Evolutionary conservation across 768 basidiomycete genomes (phyloP), one percentile per base, ranked within the genome.

Genomic region (Tricholoma terreum): DNA sequence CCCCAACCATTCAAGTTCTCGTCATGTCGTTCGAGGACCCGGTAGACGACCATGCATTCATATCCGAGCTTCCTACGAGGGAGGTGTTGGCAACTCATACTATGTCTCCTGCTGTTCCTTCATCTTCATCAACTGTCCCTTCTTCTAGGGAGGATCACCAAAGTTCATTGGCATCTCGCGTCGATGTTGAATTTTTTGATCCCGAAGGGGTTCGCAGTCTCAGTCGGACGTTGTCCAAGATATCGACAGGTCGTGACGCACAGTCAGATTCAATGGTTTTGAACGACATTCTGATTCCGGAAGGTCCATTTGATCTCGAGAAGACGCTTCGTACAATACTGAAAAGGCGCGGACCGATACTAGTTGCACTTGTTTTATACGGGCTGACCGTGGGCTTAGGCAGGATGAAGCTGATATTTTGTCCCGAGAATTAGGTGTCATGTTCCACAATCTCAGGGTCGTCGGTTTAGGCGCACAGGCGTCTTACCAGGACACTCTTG

Each of bases 371-470:
- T 1, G 9, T 10, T 17, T 49, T 15, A 17, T 31, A 7, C 27
- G 8, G 7, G 46, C n/a, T 49, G 27, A 49, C n/a, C 4, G 2
- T 31, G 27, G 3, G 24, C 9, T 46, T 49, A 71, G 66, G 30
- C 59, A 58, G 22, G 36, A 50, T 59, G 71, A 53, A 50, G 54
- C 53, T 30, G 38, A 58, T 34, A 63, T 52, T 9, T 50, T 86
- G 85, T 59, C 73, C 69, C 21, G 64, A 14, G 64, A 65, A 50
- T 79, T 89, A 3, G 87, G 87, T 0, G 84, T 89, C 10, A 59
- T 77, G 42, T 89, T 89, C 58, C 66, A 81, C 52, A 71, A 83
- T 33, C 76, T 90, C 15, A 74, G 73, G 0, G 88, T 89, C 6
- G 75, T 81, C 21, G 88, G 86, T 2, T 62, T 84, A 6, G 86